A percentile compares a stretch with the other conserved stretches of the same genome.
These are phyloP conservation scores for Rhodotorula graminis DNA, from an alignment of 768 basidiomycete genomes.

Conservation along the genomic window DNA sequence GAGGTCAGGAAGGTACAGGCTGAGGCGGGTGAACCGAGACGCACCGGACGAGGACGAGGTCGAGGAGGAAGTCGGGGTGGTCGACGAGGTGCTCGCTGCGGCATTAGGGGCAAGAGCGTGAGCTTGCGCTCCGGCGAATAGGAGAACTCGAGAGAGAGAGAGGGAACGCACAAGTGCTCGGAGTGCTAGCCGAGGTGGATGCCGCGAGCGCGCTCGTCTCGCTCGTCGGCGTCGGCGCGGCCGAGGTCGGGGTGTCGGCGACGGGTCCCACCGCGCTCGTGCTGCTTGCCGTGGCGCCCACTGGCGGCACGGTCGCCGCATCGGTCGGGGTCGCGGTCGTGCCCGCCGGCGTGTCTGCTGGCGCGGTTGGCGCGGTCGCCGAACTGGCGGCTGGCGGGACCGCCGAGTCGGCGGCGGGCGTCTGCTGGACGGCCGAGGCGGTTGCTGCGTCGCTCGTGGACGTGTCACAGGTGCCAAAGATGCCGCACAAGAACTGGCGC, in stretches of 20 bases:
- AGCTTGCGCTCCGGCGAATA: background rate
- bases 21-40: background rate
- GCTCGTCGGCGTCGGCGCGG: background rate
- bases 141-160: too few species aligned
- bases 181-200: background rate
- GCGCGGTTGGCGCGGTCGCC: too few species aligned
- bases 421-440: background rate
- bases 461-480: background rate
- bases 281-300: too few species aligned
- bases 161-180: background rate
- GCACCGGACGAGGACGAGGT: background rate
- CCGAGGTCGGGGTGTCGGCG: background rate
- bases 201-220: too few species aligned
- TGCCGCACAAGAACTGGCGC: background rate
- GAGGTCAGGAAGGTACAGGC: background rate
- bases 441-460: background rate
- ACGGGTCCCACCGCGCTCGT: too few species aligned
- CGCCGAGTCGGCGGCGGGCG: background rate
- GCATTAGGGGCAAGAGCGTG: background rate
- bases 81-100: too few species aligned
- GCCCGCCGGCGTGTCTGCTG: too few species aligned
- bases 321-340: too few species aligned
- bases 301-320: too few species aligned
- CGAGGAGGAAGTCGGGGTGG: background rate
- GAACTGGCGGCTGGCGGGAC: background rate